These are phyloP conservation scores for Trypanosoma theileri DNA, from an alignment of 208 protist species.

Conservation along the genomic window DNA sequence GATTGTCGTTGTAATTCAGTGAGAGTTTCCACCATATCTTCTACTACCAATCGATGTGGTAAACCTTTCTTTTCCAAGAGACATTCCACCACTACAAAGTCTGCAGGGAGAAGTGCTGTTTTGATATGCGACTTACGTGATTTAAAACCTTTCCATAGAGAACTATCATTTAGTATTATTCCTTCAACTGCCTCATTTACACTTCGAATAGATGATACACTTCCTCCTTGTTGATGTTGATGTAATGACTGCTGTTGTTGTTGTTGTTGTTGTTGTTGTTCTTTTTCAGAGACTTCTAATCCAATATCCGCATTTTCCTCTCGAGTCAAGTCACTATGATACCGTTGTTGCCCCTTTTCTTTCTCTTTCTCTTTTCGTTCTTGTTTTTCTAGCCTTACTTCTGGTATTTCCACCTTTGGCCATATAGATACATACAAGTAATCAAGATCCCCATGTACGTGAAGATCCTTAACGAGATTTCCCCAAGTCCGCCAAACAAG, in stretches of 20 bases:
- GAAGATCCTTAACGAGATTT: slow-evolving; percentile 84
- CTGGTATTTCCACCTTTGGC: slow-evolving; percentile 51
- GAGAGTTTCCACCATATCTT: slow-evolving; percentile 74
- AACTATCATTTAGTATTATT: slow-evolving; percentile 11
- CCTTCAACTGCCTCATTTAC: slow-evolving; percentile 17
- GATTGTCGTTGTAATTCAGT: slow-evolving; percentile 68
- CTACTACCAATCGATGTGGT: slow-evolving; percentile 79
- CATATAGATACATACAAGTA: slow-evolving; percentile 76
- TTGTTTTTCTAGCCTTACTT: slow-evolving; percentile 19
- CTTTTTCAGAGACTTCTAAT: slow-evolving; percentile 7
- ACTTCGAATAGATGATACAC: slow-evolving; percentile 2
- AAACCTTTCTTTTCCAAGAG: slow-evolving; percentile 78
- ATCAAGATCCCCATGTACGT: slow-evolving; percentile 81
- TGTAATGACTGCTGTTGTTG: slow-evolving; percentile 1
- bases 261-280: not conserved
- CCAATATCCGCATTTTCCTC: not conserved
- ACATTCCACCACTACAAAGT: slow-evolving; percentile 85
- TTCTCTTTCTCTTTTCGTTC: slow-evolving; percentile 19
- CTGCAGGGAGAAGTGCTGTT: slow-evolving; percentile 48
- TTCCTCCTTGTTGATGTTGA: not conserved
- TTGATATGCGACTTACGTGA: slow-evolving; percentile 16
- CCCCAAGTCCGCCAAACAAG: slow-evolving; percentile 83
- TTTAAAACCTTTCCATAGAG: slow-evolving; percentile 29
- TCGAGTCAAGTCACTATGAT: not conserved
- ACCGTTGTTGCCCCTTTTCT: slow-evolving; percentile 22